Evolutionary conservation across 768 basidiomycete species (phyloP), one percentile per base, ranked within the genome.

Genomic region (Mycena epipterygia): DNA sequence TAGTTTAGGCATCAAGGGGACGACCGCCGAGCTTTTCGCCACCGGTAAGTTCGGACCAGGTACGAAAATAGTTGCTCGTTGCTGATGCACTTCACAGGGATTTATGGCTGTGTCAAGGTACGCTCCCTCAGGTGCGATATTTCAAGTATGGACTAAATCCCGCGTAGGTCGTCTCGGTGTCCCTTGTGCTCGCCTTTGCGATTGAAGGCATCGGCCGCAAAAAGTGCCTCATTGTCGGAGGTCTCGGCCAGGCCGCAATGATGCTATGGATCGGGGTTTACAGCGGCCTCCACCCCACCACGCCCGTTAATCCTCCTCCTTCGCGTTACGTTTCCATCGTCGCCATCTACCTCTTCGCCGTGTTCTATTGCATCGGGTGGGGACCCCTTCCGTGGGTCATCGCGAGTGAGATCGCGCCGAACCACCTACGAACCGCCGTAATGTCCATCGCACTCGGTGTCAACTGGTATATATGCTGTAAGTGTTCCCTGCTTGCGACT

Each of bases 251-350:
- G 71, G 83, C 83, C 8, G 66, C 78, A 12, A 85, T 76, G 76
- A 86, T 87, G 85, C 79, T 86, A n/a, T 87, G 84, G 83, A 84
- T 86, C 55, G 84, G 81, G 16, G 81, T 79, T 2, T 87, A 83
- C 74, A 79, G 76, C 44, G 82, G 75, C 14, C 69, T 85, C 29
- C 82, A 85, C 67, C 78, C 81, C 1, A 62, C 71, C 12, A 68
- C 65, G 3, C 75, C 66, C n/a, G 62, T n/a, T n/a, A n/a, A 79
- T 21, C 79, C 82, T 30, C 80, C 81, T 25, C 80, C 84, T 19
- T 48, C 84, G 11, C 81, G 83, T 51, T 86, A 87, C 67, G 80
- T 85, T 42, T 85, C 84, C 11, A 82, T 87, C 67, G 68, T 84
- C 57, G 83, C 84, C 8, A 82, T 87, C 25, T 87, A 87, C 74